phyloP scores from a whole-genome alignment of 352 stramenopile species.

The Globisporangium viniferum region DNA sequence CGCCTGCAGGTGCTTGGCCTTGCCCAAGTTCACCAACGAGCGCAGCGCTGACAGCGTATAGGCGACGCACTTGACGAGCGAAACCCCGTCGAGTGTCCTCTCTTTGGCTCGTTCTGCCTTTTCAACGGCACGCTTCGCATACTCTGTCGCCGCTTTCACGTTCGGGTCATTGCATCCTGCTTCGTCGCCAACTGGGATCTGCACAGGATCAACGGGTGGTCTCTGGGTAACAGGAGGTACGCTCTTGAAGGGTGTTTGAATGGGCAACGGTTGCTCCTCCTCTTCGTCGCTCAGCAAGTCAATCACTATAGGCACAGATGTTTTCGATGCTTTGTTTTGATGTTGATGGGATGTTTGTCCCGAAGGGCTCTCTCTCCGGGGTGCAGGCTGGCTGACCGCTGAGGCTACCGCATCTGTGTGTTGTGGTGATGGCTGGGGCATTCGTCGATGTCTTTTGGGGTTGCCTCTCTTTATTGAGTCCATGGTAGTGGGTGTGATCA shows the following conservation, averaged over 20 bases:
- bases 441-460: neutral
- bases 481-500: neutral
- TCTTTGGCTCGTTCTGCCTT: neutral
- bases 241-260: neutral
- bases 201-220: neutral
- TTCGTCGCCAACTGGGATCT: neutral
- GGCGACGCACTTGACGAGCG: neutral
- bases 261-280: neutral
- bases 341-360: neutral
- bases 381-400: neutral
- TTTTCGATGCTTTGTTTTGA: neutral
- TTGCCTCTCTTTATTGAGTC: neutral
- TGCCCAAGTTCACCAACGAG: neutral
- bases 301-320: neutral
- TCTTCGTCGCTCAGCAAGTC: neutral
- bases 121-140: neutral
- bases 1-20: neutral
- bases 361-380: neutral
- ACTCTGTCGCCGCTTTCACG: neutral
- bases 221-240: neutral
- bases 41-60: neutral
- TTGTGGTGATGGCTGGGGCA: neutral
- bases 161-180: neutral
- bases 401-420: neutral
- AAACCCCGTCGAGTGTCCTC: neutral